Evolutionary conservation across 2,329 filamentous ascomycete species (phyloP).

Genomic region (Trichoderma sp.): DNA sequence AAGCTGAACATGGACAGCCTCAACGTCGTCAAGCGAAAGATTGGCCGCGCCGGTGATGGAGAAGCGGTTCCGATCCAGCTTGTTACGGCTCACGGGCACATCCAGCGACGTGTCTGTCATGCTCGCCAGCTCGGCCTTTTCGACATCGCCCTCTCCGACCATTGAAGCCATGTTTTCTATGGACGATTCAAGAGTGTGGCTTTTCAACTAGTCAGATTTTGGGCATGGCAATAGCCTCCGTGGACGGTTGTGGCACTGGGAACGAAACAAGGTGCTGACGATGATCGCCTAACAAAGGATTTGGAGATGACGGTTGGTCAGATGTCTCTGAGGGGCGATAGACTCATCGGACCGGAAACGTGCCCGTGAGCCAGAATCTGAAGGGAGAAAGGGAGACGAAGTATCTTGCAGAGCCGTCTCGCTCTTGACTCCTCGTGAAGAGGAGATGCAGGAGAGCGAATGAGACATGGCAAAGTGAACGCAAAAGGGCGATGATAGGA

Average conservation of each 20-base stretch:
- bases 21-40: conserved; percentile 55
- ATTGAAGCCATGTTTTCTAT: not conserved
- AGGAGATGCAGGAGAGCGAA: not conserved
- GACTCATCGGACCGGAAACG: too few relatives aligned
- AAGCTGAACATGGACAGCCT: conserved; percentile 57
- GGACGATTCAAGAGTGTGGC: not conserved
- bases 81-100: conserved; percentile 26
- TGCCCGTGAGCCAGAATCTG: too few relatives aligned
- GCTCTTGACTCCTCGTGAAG: not conserved
- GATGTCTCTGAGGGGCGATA: not conserved
- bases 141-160: conserved; percentile 33
- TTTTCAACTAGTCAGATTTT: conserved; percentile 8
- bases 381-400: not conserved
- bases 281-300: not conserved
- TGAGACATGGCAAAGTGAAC: not conserved
- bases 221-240: conserved; percentile 2
- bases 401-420: not conserved
- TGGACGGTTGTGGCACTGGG: not conserved
- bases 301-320: not conserved
- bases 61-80: conserved; percentile 33
- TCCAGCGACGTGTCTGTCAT: conserved; percentile 41
- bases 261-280: conserved; percentile 14
- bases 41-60: conserved; percentile 42
- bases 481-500: not conserved
- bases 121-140: conserved; percentile 41